Percentiles rank a stretch among this genome's conserved stretches.
Conservation (phyloP, 768 basidiomycete species). For the Kwoniella sp. region DNA sequence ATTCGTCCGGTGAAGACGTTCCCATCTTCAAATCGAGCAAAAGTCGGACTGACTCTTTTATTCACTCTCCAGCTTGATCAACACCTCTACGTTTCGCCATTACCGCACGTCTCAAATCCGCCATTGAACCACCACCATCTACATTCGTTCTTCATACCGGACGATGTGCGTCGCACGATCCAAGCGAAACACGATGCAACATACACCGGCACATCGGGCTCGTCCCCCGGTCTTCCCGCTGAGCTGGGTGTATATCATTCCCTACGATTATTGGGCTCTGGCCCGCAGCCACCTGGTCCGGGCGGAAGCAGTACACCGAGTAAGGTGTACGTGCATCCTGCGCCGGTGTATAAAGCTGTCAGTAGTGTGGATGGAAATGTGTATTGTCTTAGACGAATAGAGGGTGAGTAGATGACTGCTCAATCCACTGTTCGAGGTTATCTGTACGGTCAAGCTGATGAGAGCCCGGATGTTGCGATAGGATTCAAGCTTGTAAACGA, state of each 20-base stretch:
- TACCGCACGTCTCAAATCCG: constrained; percentile 64
- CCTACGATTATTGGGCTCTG: constrained; percentile 73
- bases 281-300: background rate
- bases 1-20: no score
- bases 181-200: constrained; percentile 54
- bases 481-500: constrained; percentile 83
- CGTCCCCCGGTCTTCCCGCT: constrained; percentile 67
- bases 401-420: constrained; percentile 64
- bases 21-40: constrained; percentile 5
- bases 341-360: constrained; percentile 79
- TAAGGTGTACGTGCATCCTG: constrained; percentile 78
- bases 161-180: constrained; percentile 60
- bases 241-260: constrained; percentile 90
- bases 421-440: background rate
- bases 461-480: constrained; percentile 48
- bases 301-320: constrained; percentile 59
- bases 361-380: constrained; percentile 73
- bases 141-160: constrained; percentile 78
- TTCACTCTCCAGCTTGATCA: constrained; percentile 72
- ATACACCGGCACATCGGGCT: constrained; percentile 30
- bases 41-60: constrained; percentile 4
- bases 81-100: constrained; percentile 79
- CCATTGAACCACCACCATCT: constrained; percentile 57
- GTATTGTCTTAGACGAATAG: constrained; percentile 79
- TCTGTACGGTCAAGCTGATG: background rate